Base-by-base conservation (phyloP, 108 stramenopile genomes). In the Craspedostauros australis region DNA sequence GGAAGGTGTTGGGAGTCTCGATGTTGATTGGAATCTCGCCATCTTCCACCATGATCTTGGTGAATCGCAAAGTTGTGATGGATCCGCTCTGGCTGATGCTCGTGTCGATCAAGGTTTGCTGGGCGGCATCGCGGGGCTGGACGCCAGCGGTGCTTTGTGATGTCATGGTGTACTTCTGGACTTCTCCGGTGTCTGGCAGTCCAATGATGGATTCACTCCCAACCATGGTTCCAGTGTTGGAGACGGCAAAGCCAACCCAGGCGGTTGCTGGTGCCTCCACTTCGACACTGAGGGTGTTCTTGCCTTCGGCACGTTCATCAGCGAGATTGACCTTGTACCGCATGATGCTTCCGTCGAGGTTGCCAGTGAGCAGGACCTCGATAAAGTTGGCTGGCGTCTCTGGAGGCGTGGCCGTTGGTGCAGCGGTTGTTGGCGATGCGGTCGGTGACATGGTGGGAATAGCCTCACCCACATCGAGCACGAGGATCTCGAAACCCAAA, bases 151-250 rank as follows among this genome's bases (percentile, higher is more conserved):
- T 23, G 26, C 21, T 21, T n/a, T 52, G 25, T 11, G 54, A 54
- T 4, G 30, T 56, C 52, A 86, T 7, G 49, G 25, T 47, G 50
- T 86, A 86, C 51, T 86, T 82, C 22, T 48, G 16, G 1, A 68
- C 59, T 27, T 27, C 54, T 3, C 59, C 55, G 46, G 16, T 57
- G 45, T 60, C 73, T 1, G 80, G 76, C 7, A 75, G 26, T 1
- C 76, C 80, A 62, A 84, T 72, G 21, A 84, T 76, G 37, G 76
- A 78, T 5, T 72, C 62, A 24, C 58, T 48, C 0, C 66, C 70
- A 25, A 72, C 30, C 78, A 83, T 83, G 39, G 39, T 32, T 11
- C 54, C 62, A 3, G 47, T 52, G 12, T 60, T 42, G 19, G 45
- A 60, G 24, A 69, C 46, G 14, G 49, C 79, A 57, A 78, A 51